These are phyloP conservation scores for Trametes punicea DNA, from an alignment of 768 basidiomycete genomes.

Conservation along the genomic window DNA sequence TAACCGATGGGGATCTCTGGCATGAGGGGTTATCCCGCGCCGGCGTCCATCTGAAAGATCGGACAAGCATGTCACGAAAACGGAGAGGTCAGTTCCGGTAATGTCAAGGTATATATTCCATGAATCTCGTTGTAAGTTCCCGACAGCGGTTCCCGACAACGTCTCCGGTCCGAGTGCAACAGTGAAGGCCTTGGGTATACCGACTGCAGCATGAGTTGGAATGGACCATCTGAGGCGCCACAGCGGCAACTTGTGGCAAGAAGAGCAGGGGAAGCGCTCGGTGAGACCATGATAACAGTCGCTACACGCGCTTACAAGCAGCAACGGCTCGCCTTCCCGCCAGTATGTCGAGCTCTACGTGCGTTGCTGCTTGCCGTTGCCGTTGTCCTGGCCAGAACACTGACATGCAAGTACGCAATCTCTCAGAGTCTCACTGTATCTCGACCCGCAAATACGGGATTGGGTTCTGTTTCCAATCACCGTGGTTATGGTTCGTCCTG, in stretches of 20 bases:
- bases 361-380: constrained; percentile 4
- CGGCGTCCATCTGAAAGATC: too few relatives aligned
- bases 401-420: neutral
- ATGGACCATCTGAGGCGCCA: too few relatives aligned
- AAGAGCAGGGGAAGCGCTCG: neutral
- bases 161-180: constrained; percentile 1
- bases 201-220: too few relatives aligned
- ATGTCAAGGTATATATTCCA: constrained; percentile 11
- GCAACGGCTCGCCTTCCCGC: neutral
- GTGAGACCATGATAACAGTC: neutral
- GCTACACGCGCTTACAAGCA: neutral
- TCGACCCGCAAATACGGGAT: constrained; percentile 94
- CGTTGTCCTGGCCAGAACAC: neutral
- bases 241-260: too few relatives aligned
- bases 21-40: too few relatives aligned
- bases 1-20: too few relatives aligned
- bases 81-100: neutral
- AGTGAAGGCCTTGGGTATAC: too few relatives aligned
- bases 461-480: constrained; percentile 97
- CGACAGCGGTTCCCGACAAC: neutral
- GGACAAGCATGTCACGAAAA: neutral
- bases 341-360: constrained; percentile 32
- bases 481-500: constrained; percentile 79
- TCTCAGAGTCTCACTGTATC: constrained; percentile 55
- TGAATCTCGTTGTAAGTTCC: constrained; percentile 2